phyloP scores from a whole-genome alignment of 1,284 basidiomycete species.

The Naganishia albida region DNA sequence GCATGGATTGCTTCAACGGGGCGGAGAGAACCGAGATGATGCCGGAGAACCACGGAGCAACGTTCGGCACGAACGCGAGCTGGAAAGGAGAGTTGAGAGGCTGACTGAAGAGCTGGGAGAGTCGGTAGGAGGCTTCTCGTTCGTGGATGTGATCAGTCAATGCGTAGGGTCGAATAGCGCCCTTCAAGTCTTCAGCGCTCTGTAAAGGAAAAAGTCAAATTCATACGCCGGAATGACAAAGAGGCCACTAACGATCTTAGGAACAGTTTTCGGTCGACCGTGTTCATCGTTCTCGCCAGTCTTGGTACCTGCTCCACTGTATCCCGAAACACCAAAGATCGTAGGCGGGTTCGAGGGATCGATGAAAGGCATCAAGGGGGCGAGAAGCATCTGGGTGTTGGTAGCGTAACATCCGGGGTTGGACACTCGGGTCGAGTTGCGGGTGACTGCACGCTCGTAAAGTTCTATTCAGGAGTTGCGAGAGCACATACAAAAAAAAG shows the following conservation, averaged over 20 bases:
- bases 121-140: constrained; percentile 83
- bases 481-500: constrained; percentile 27
- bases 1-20: constrained; percentile 67
- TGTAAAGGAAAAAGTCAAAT: constrained; percentile 20
- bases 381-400: constrained; percentile 85
- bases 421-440: constrained; percentile 77
- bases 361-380: constrained; percentile 78
- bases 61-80: constrained; percentile 82
- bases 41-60: constrained; percentile 95
- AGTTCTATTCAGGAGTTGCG: constrained; percentile 71
- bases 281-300: constrained; percentile 65
- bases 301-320: constrained; percentile 91
- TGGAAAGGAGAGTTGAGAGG: constrained; percentile 56
- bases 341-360: constrained; percentile 70
- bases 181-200: constrained; percentile 68
- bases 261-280: constrained; percentile 70
- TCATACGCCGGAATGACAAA: background rate
- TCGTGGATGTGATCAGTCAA: constrained; percentile 99
- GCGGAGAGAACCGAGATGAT: constrained; percentile 85
- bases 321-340: constrained; percentile 90
- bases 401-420: constrained; percentile 99
- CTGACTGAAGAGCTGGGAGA: constrained; percentile 62
- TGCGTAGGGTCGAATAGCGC: constrained; percentile 79
- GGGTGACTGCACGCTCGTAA: constrained; percentile 74
- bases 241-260: constrained; percentile 66